Evolutionary conservation across 2,329 filamentous ascomycete genomes (phyloP).

Genomic region (Venturia aucupariae): DNA sequence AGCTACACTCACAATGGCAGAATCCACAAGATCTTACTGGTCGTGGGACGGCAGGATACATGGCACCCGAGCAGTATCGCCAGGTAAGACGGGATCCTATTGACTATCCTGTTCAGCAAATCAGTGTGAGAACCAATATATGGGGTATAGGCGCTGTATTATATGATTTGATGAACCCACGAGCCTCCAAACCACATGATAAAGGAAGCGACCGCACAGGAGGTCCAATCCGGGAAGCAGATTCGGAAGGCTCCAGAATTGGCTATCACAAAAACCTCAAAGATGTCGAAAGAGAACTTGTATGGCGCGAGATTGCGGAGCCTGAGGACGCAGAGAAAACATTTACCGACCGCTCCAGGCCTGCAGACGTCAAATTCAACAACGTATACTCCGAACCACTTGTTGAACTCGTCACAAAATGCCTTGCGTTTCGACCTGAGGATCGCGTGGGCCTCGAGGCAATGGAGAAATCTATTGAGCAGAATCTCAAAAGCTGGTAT

Average conservation of each 20-base stretch:
- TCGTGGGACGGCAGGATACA: background rate
- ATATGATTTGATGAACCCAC: background rate
- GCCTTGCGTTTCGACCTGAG: background rate
- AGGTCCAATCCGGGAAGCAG: background rate
- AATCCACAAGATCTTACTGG: background rate
- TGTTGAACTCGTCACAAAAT: background rate
- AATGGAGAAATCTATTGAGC: background rate
- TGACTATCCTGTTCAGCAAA: background rate
- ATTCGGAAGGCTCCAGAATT: background rate
- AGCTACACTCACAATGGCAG: background rate
- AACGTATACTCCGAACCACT: background rate
- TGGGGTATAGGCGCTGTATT: background rate
- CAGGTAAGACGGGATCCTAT: background rate
- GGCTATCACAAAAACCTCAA: background rate
- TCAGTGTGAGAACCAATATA: background rate
- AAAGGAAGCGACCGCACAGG: background rate
- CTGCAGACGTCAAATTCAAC: background rate
- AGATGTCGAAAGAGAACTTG: background rate
- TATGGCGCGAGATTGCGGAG: background rate
- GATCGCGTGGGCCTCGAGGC: background rate
- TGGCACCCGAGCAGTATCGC: background rate
- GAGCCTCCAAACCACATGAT: background rate
- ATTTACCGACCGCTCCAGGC: background rate
- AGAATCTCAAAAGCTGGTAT: background rate
- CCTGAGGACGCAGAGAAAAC: background rate